Percentiles rank a stretch among this genome's conserved stretches.
phyloP scores from a whole-genome alignment of 352 stramenopile species.

The Elongisporangium undulatum region DNA sequence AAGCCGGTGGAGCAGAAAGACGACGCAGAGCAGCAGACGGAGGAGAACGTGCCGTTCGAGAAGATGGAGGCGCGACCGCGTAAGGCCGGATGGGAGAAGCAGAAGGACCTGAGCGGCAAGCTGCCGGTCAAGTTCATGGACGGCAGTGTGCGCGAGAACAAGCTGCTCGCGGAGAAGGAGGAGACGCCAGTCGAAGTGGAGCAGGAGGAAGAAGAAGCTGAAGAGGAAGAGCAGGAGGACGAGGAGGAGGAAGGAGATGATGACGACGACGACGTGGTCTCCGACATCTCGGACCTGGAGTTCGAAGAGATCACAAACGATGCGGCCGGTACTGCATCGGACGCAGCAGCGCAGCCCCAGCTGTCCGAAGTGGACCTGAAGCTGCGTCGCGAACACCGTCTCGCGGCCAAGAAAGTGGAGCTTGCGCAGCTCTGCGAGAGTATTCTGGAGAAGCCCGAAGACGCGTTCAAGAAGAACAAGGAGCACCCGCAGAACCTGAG shows the following conservation, averaged over 20 bases:
- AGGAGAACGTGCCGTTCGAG: constrained; percentile 58
- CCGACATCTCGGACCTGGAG: constrained; percentile 78
- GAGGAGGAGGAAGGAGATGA: constrained; percentile 25
- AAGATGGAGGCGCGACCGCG: constrained; percentile 73
- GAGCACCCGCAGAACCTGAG: constrained; percentile 74
- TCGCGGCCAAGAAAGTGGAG: constrained; percentile 83
- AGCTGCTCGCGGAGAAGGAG: constrained; percentile 48
- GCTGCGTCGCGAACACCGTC: constrained; percentile 57
- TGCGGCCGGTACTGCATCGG: constrained; percentile 4
- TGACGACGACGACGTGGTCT: constrained; percentile 41
- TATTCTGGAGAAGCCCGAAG: constrained; percentile 84
- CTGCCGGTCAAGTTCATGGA: constrained; percentile 87
- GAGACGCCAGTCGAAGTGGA: neutral
- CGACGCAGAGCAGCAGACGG: constrained; percentile 9
- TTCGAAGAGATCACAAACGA: constrained; percentile 67
- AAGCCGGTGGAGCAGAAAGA: constrained; percentile 14
- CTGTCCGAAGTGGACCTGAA: constrained; percentile 55
- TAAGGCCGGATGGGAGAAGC: constrained; percentile 53
- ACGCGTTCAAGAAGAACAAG: constrained; percentile 85
- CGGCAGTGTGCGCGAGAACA: constrained; percentile 72
- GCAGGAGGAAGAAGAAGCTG: constrained; percentile 18
- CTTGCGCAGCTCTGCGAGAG: constrained; percentile 88
- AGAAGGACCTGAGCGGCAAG: constrained; percentile 63
- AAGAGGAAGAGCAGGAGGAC: constrained; percentile 29
- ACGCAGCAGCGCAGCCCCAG: constrained; percentile 4